phyloP scores from a whole-genome alignment of 805 yeast species.

The Metschnikowia borealis region DNA sequence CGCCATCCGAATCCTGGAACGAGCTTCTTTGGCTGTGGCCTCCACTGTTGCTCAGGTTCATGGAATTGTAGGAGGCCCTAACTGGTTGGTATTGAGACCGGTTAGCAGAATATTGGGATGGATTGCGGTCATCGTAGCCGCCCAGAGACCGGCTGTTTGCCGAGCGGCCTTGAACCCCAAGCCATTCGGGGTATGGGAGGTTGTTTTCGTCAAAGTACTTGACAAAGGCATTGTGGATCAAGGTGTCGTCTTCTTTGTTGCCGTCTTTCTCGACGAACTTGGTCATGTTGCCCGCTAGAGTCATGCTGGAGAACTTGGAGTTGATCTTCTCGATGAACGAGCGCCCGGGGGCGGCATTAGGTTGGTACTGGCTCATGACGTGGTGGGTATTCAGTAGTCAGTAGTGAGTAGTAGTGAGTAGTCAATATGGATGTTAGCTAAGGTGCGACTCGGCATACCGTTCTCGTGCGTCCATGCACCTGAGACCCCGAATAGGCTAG shows the following conservation, averaged over 20 bases:
- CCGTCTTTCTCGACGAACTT: slow-evolving; percentile 37
- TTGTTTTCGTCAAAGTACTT: slow-evolving; percentile 30
- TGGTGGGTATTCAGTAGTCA: too few species aligned
- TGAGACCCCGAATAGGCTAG: not conserved
- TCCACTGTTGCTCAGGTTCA: slow-evolving; percentile 6
- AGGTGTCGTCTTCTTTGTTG: slow-evolving; percentile 32
- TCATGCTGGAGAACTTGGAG: slow-evolving; percentile 34
- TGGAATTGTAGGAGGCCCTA: slow-evolving; percentile 20
- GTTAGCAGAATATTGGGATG: slow-evolving; percentile 1
- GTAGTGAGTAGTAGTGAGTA: not conserved
- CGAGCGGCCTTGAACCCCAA: slow-evolving; percentile 25
- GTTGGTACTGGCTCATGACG: slow-evolving; percentile 21
- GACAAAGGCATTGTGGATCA: slow-evolving; percentile 42
- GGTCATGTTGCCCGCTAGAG: slow-evolving; percentile 22
- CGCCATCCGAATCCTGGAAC: slow-evolving; percentile 6
- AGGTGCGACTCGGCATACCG: not conserved
- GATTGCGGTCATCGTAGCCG: not conserved
- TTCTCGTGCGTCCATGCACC: not conserved
- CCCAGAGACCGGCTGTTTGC: not conserved
- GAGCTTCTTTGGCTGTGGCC: slow-evolving; percentile 3
- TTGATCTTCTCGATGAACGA: slow-evolving; percentile 36
- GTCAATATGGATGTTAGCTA: not conserved
- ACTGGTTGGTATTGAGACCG: slow-evolving; percentile 26
- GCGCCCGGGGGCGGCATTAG: slow-evolving; percentile 21
- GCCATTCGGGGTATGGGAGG: slow-evolving; percentile 43